These are phyloP conservation scores for Buddleja alternifolia DNA, from an alignment of 257 asterid genomes.

Conservation along the genomic window DNA sequence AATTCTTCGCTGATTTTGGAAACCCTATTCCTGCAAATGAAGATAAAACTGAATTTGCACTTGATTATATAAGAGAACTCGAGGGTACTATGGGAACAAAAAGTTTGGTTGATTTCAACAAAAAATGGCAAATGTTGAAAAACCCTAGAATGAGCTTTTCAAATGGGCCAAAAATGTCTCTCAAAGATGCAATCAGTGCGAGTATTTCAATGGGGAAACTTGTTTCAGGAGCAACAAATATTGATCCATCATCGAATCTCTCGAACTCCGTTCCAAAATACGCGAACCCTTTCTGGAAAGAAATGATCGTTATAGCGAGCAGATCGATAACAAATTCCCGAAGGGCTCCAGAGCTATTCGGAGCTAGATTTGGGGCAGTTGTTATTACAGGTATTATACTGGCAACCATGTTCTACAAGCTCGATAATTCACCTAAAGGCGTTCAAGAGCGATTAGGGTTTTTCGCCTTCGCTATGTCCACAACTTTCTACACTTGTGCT, in stretches of 20 bases:
- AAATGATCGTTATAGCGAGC: conserved; percentile 48
- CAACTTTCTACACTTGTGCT: conserved; percentile 64
- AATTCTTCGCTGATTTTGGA: conserved; percentile 48
- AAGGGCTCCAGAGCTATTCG: conserved; percentile 57
- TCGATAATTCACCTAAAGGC: conserved; percentile 53
- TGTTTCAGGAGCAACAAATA: conserved; percentile 45
- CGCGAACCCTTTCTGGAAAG: conserved; percentile 58
- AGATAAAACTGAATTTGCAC: conserved; percentile 58
- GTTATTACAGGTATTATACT: conserved; percentile 51
- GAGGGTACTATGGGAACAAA: conserved; percentile 39
- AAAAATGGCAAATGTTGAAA: conserved; percentile 40
- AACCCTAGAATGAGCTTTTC: neutral
- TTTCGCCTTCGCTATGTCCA: conserved; percentile 66
- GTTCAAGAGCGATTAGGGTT: conserved; percentile 59
- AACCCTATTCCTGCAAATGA: conserved; percentile 48
- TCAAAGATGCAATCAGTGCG: conserved; percentile 57
- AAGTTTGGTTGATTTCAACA: conserved; percentile 42
- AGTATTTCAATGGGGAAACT: conserved; percentile 61
- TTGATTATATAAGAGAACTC: conserved; percentile 57
- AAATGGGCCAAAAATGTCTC: conserved; percentile 23
- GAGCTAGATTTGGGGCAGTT: conserved; percentile 52
- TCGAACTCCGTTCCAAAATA: conserved; percentile 47
- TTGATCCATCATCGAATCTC: conserved; percentile 30
- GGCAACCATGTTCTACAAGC: conserved; percentile 54
- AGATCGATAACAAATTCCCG: conserved; percentile 52